Evolutionary conservation across 148 eudicot genomes (phyloP), one percentile per base, ranked within the genome.

Genomic region (Rhododendron ferrugineum): DNA sequence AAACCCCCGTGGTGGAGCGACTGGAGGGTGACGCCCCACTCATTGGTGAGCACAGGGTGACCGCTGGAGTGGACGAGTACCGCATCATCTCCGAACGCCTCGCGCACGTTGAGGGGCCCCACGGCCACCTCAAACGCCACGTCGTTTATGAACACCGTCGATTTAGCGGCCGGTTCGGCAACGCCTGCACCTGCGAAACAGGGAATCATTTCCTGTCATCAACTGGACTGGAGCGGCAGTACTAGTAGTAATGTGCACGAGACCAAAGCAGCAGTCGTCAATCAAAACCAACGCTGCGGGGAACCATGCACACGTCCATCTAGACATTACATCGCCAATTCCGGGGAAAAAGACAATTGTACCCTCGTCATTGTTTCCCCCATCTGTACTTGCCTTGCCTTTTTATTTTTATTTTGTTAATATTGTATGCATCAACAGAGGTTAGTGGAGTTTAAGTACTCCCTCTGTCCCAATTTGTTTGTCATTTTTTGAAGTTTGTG

Each of bases 1-100:
- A 89, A 92, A 0, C 93, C 95, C 37, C 96, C 96, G 47, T 95
- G 94, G 77, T 92, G 98, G 64, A 97, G 98, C 2, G 96, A 91
- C 70, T 94, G 91, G 6, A 92, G 81, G 1, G 99, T 95, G 70
- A 94, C 88, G 20, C 99, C 99, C 96, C 99, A 97, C 52, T 92
- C 95, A 36, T 94, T 91, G 13, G 95, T 94, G 10, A 88, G 36
- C 22, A 97, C 96, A 0, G 98, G 92, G 30, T 91, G 96, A 23
- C 99, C 98, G 0, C 93, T 83, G 10, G 95, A 85, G 73, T 94
- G 88, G 36, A 97, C 78, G 2, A 97, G 92, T 78, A 95, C 84
- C 11, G 92, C 95, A 81, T 93, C 94, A 22, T 92, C 96, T 1
- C 99, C 99, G 75, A 97, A 97, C 15, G 92, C 92, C 79, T 94